These are phyloP conservation scores for Aspergillus ochraceus DNA, from an alignment of 2,329 filamentous ascomycete species.

Conservation along the genomic window DNA sequence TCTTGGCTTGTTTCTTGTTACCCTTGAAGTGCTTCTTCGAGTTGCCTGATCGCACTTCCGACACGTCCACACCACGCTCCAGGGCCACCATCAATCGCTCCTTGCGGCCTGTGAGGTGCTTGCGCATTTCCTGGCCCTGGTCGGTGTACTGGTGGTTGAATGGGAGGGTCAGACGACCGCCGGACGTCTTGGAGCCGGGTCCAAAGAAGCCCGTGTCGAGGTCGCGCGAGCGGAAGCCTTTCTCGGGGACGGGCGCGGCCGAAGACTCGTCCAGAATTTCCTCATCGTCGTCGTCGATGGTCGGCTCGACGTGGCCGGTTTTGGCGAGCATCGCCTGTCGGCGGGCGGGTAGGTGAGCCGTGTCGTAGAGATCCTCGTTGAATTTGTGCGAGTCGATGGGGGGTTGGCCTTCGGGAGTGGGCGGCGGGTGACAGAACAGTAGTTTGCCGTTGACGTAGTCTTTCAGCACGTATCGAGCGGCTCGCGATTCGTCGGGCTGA, in stretches of 20 bases:
- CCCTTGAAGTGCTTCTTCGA: slow-evolving; percentile 78
- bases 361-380: slow-evolving; percentile 86
- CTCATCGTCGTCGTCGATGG: slow-evolving; percentile 22
- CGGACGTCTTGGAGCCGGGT: slow-evolving; percentile 55
- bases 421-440: slow-evolving; percentile 86
- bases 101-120: slow-evolving; percentile 80
- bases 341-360: slow-evolving; percentile 77
- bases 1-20: slow-evolving; percentile 39
- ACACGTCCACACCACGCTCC: slow-evolving; percentile 80
- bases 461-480: slow-evolving; percentile 85
- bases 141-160: slow-evolving; percentile 89
- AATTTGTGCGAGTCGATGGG: slow-evolving; percentile 72
- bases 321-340: slow-evolving; percentile 62
- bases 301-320: slow-evolving; percentile 44
- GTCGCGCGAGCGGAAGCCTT: slow-evolving; percentile 69
- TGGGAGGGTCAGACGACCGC: slow-evolving; percentile 71
- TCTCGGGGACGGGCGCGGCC: slow-evolving; percentile 47
- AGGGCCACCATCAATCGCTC: slow-evolving; percentile 74
- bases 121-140: slow-evolving; percentile 71
- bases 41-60: slow-evolving; percentile 62
- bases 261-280: slow-evolving; percentile 12
- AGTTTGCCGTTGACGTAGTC: slow-evolving; percentile 98
- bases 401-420: slow-evolving; percentile 42
- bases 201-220: slow-evolving; percentile 92
- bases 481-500: slow-evolving; percentile 89